A percentile compares a stretch with the other conserved stretches of the same genome.
Evolutionary conservation across 2,329 filamentous ascomycete species (phyloP).

Genomic region (Incumbomyces delicatus): DNA sequence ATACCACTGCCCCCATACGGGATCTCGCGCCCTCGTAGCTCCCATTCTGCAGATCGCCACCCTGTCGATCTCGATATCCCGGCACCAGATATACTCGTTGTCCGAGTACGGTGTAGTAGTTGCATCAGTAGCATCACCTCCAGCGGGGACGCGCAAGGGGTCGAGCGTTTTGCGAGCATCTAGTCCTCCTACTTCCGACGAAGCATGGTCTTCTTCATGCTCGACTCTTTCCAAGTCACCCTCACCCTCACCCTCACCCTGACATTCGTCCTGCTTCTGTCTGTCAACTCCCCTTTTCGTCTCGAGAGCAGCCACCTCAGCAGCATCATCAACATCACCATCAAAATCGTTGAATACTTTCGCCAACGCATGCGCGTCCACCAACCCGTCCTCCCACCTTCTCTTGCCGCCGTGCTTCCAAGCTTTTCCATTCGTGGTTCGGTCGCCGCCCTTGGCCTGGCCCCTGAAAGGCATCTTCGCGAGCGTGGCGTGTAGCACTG

Average conservation of each 20-base stretch:
- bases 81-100: slow-evolving; percentile 60
- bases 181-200: too few species aligned
- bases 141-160: too few species aligned
- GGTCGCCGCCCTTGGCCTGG: slow-evolving; percentile 13
- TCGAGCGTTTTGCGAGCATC: too few species aligned
- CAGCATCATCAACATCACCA: slow-evolving; percentile 26
- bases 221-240: slow-evolving; percentile 22
- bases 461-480: slow-evolving; percentile 69
- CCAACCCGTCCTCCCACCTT: slow-evolving; percentile 15
- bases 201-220: neutral
- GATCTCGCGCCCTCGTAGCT: slow-evolving; percentile 54
- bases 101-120: neutral
- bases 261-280: neutral
- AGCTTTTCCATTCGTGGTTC: slow-evolving; percentile 20
- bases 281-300: slow-evolving; percentile 11
- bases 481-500: slow-evolving; percentile 76
- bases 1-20: slow-evolving; percentile 44
- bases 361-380: slow-evolving; percentile 39
- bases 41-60: slow-evolving; percentile 83
- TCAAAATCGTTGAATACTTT: slow-evolving; percentile 28
- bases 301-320: slow-evolving; percentile 22
- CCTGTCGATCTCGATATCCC: slow-evolving; percentile 55
- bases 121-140: too few species aligned
- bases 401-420: slow-evolving; percentile 4
- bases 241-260: slow-evolving; percentile 7